These are phyloP conservation scores for Pseudofabraea citricarpa DNA, from an alignment of 2,329 filamentous ascomycete species.

Conservation along the genomic window DNA sequence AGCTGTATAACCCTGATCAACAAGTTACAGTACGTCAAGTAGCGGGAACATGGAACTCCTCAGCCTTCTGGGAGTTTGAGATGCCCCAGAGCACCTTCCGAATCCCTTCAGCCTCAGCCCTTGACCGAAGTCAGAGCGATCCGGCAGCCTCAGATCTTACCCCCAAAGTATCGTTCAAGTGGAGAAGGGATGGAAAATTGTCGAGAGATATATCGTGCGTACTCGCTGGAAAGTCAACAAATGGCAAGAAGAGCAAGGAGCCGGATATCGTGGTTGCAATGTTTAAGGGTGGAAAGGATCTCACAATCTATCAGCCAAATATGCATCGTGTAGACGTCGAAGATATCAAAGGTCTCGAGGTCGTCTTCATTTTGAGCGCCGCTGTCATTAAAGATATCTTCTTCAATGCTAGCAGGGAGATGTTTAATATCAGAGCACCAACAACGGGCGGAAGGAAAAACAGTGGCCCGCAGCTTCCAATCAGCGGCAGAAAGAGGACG, in stretches of 20 bases:
- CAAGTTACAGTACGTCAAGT: conserved; percentile 66
- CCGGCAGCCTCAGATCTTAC: conserved; percentile 49
- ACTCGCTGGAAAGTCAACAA: conserved; percentile 72
- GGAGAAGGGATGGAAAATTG: conserved; percentile 83
- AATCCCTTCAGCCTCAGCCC: conserved; percentile 67
- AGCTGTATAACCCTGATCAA: conserved; percentile 93
- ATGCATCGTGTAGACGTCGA: conserved; percentile 86
- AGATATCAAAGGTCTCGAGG: conserved; percentile 87
- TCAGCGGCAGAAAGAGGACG: conserved; percentile 8
- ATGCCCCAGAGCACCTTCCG: conserved; percentile 84
- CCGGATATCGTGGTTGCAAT: conserved; percentile 94
- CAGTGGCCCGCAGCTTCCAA: conserved; percentile 20
- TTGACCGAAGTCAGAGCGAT: conserved; percentile 69
- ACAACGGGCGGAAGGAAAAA: conserved; percentile 20
- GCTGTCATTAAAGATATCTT: conserved; percentile 63
- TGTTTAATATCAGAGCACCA: conserved; percentile 66
- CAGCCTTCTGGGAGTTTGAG: conserved; percentile 85
- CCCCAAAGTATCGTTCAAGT: conserved; percentile 78
- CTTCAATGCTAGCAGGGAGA: conserved; percentile 60
- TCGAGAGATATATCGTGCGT: conserved; percentile 87
- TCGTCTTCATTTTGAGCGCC: conserved; percentile 64
- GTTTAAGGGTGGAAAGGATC: conserved; percentile 63
- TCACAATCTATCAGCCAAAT: conserved; percentile 93
- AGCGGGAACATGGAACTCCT: conserved; percentile 73
- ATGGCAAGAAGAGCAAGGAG: conserved; percentile 76